Conservation (phyloP, 2,329 filamentous ascomycete species). For the Helotiales sp. region DNA sequence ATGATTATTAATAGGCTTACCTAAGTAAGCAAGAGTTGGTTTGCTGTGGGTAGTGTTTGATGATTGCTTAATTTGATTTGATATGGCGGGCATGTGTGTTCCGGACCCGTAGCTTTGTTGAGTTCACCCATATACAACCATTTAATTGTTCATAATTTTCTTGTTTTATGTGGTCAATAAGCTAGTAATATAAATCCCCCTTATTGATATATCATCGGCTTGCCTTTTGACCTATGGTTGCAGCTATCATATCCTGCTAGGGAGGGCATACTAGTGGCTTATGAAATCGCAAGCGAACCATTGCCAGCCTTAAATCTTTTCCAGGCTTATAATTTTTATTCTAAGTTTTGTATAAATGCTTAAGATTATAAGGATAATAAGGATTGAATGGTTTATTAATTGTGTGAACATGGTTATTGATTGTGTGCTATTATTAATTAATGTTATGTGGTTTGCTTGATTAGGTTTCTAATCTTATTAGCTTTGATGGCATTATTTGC, state of each 20-base stretch:
- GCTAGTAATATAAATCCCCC: not conserved
- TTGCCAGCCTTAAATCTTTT: not conserved
- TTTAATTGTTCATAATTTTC: too few relatives aligned
- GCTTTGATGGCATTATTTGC: too few relatives aligned
- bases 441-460: too few relatives aligned
- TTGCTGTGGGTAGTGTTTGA: not conserved
- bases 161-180: not conserved
- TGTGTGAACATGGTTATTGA: not conserved
- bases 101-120: not conserved
- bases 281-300: not conserved
- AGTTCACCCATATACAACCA: not conserved
- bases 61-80: slow-evolving; percentile 5
- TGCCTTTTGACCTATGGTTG: not conserved
- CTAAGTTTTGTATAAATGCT: not conserved
- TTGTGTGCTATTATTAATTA: not conserved
- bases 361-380: not conserved
- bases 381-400: not conserved
- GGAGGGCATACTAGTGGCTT: not conserved
- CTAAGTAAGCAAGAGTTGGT: not conserved
- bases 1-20: not conserved
- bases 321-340: too few relatives aligned
- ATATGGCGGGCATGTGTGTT: not conserved
- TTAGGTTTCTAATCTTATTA: too few relatives aligned
- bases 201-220: not conserved
- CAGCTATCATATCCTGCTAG: not conserved